Base-by-base conservation (phyloP, 1,139 yeast genomes). In the Hyphopichia buzzinii region DNA sequence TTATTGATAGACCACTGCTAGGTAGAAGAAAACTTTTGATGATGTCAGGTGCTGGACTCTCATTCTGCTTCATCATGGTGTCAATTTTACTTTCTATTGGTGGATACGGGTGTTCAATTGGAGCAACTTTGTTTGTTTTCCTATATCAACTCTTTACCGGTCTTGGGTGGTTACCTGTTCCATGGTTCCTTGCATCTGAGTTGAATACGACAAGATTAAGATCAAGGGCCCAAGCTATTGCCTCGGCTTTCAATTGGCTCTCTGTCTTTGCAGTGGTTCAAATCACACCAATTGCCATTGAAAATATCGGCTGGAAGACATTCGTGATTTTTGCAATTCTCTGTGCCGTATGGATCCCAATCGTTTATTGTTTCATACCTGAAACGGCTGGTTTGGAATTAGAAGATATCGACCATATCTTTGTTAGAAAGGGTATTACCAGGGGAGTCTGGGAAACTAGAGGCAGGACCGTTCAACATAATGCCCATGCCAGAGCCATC, bases 1-100 rank as follows among this genome's bases (percentile, higher is more conserved):
- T 74, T 46, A 64, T 78, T 46, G 85, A 81, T 46, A 64, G 66
- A 34, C 23, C 23, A 10, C 23, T 6, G 23, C 53, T 79, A 31
- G 76, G 76, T 42, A 79, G 82, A 44, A 74, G 87, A 64, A 74
- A 61, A 38, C 54, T 67, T 51, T 55, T 69, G 48, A 55, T 65
- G 46, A 48, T 49, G 34, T 72, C 73, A 35, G 67, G 71, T 19
- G 28, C 49, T 32, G 69, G 70, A 31, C 61, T 35, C 21, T 26
- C 30, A 4, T 14, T 19, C 23, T 19, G 23, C 23, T 19, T 19
- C 23, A 10, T 19, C 23, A 19, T 19, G 23, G 51, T 39, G 29
- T 52, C 35, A 43, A 61, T 17, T 52, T 54, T 48, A 42, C 52
- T 35, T 54, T 24, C 56, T 55, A 37, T 54, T 54, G 57, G 50